Conservation (phyloP, 2,329 filamentous ascomycete genomes). For the Diplodia corticola region DNA sequence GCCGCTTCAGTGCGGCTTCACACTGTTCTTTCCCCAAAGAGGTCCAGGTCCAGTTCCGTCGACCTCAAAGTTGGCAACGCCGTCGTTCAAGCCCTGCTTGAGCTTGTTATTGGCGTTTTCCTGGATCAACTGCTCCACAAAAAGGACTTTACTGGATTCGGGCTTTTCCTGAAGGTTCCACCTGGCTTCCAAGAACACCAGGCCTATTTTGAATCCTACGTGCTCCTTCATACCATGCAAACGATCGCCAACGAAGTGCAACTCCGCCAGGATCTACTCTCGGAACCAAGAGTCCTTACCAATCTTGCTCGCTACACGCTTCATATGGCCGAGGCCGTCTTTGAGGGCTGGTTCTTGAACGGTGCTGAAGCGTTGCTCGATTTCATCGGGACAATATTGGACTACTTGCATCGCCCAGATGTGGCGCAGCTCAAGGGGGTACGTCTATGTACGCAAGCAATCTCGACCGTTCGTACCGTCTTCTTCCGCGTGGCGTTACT, state of each 20-base stretch:
- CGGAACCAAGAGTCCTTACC: conserved; percentile 79
- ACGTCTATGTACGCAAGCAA: conserved; percentile 83
- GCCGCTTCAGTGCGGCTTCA: conserved; percentile 65
- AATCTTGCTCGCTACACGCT: conserved; percentile 80
- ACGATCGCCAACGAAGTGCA: conserved; percentile 70
- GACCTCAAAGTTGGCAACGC: conserved; percentile 61
- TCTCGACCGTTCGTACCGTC: conserved; percentile 71
- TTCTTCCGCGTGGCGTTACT: conserved; percentile 80
- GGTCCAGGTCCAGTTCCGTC: conserved; percentile 51
- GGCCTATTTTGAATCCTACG: conserved; percentile 89
- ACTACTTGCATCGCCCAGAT: conserved; percentile 85
- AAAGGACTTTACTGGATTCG: conserved; percentile 89
- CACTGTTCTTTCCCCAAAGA: conserved; percentile 61
- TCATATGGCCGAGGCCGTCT: conserved; percentile 86
- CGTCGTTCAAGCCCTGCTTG: conserved; percentile 73
- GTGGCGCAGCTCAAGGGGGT: conserved; percentile 81
- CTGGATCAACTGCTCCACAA: conserved; percentile 80
- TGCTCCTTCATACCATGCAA: conserved; percentile 73
- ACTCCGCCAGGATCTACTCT: conserved; percentile 65
- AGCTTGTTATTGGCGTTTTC: conserved; percentile 77
- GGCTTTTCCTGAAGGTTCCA: conserved; percentile 81
- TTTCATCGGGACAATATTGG: conserved; percentile 79
- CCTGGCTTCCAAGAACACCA: conserved; percentile 94
- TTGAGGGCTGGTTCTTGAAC: conserved; percentile 94
- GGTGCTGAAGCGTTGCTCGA: conserved; percentile 82